A percentile compares a stretch with the other conserved stretches of the same genome.
phyloP scores from a whole-genome alignment of 257 asterid species.

The Gentiana straminea region DNA sequence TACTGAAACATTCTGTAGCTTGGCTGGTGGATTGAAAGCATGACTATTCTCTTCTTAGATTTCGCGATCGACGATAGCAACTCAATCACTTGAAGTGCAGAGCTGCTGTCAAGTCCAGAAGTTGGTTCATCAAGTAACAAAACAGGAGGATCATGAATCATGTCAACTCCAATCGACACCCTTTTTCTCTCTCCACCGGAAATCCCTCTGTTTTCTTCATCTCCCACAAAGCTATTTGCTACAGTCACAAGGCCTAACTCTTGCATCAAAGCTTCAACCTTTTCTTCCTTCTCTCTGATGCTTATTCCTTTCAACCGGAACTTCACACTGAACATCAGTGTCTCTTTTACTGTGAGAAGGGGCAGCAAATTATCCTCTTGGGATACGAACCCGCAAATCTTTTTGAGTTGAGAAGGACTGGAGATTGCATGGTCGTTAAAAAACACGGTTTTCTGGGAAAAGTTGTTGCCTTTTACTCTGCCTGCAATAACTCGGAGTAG shows the following conservation, averaged over 20 bases:
- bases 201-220: conserved; percentile 70
- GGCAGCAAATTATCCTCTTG: conserved; percentile 81
- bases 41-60: conserved; percentile 45
- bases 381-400: conserved; percentile 71
- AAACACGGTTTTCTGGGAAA: conserved; percentile 37
- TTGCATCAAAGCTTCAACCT: conserved; percentile 60
- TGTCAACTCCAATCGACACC: conserved; percentile 73
- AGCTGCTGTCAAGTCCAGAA: conserved; percentile 79
- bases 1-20: conserved; percentile 63
- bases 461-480: conserved; percentile 36
- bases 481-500: conserved; percentile 57
- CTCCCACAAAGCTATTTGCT: conserved; percentile 58
- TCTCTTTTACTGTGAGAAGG: conserved; percentile 65
- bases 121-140: conserved; percentile 81
- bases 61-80: conserved; percentile 66
- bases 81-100: conserved; percentile 79
- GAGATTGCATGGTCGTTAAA: conserved; percentile 31
- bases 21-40: conserved; percentile 76
- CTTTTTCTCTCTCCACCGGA: conserved; percentile 86
- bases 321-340: conserved; percentile 56
- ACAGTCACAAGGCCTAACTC: conserved; percentile 88
- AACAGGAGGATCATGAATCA: conserved; percentile 72
- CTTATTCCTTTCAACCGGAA: conserved; percentile 46
- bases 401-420: conserved; percentile 49
- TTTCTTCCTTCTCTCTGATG: conserved; percentile 27